Evolutionary conservation across 352 stramenopile species (phyloP).

Genomic region (Salisapilia sapeloensis): DNA sequence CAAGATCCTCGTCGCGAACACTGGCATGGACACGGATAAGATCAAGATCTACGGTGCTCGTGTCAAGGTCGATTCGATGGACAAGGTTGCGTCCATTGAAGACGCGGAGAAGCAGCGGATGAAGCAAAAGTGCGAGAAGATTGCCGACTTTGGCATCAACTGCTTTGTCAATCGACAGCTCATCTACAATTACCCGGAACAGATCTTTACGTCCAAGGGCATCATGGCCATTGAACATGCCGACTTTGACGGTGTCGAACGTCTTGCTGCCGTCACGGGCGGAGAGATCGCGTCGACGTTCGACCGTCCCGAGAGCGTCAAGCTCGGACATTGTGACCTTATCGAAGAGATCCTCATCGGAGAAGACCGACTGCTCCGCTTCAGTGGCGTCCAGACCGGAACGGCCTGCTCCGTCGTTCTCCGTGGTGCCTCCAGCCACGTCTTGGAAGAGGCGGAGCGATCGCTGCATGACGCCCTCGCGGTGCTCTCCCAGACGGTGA

Average conservation of each 20-base stretch:
- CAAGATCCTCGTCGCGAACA: constrained; percentile 98
- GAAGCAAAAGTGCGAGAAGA: constrained; percentile 96
- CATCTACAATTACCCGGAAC: constrained; percentile 99
- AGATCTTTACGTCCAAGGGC: constrained; percentile 96
- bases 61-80: constrained; percentile 97
- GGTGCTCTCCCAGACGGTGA: constrained; percentile 94
- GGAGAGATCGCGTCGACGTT: constrained; percentile 96
- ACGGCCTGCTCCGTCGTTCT: constrained; percentile 91
- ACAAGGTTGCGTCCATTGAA: constrained; percentile 98
- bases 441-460: constrained; percentile 98
- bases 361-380: constrained; percentile 93
- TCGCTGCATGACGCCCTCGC: constrained; percentile 97
- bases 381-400: constrained; percentile 94
- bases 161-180: constrained; percentile 99
- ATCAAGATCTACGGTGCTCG: constrained; percentile 99
- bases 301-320: constrained; percentile 93
- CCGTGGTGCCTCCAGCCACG: constrained; percentile 87
- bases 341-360: constrained; percentile 99
- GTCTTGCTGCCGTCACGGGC: constrained; percentile 92
- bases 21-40: constrained; percentile 99
- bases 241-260: constrained; percentile 99
- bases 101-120: constrained; percentile 98
- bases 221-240: constrained; percentile 99
- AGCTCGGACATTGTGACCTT: constrained; percentile 92
- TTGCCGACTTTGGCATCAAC: constrained; percentile 96